phyloP scores from a whole-genome alignment of 352 stramenopile species.

The Globisporangium carolinianum region DNA sequence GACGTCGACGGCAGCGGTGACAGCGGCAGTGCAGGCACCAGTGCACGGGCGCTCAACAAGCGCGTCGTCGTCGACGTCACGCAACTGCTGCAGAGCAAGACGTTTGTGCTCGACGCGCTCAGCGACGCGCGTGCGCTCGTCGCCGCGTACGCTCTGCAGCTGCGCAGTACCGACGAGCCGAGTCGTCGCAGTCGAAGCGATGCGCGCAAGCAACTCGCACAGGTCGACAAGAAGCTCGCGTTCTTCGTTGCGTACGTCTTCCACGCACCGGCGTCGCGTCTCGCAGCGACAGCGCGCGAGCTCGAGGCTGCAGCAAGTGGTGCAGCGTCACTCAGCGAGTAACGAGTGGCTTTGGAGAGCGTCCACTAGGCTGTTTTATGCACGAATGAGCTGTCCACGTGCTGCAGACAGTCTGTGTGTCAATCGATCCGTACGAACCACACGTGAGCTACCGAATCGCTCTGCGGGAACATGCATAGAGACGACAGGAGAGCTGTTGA shows the following conservation, averaged over 20 bases:
- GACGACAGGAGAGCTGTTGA: too few relatives aligned
- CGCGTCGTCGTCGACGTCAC: conserved; percentile 37
- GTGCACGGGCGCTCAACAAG: conserved; percentile 14
- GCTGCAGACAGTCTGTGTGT: too few relatives aligned
- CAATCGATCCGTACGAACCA: too few relatives aligned
- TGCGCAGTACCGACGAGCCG: conserved; percentile 9
- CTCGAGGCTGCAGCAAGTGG: conserved; percentile 1
- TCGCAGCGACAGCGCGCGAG: conserved; percentile 6
- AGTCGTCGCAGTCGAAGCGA: too few relatives aligned
- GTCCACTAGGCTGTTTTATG: neutral
- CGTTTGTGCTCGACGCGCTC: conserved; percentile 68
- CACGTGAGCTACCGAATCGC: too few relatives aligned
- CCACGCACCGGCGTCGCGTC: conserved; percentile 10
- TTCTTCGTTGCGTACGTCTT: conserved; percentile 58
- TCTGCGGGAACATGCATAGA: too few relatives aligned
- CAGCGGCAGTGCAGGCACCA: neutral
- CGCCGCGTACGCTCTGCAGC: conserved; percentile 19
- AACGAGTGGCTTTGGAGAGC: neutral
- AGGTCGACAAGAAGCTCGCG: conserved; percentile 40
- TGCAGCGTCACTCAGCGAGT: neutral
- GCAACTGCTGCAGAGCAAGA: conserved; percentile 22
- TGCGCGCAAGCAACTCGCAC: conserved; percentile 20
- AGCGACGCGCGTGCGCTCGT: conserved; percentile 43
- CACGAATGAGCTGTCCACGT: neutral
- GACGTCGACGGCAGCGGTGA: conserved; percentile 6